phyloP scores from a whole-genome alignment of 805 yeast genomes.

The Metschnikowia similis region DNA sequence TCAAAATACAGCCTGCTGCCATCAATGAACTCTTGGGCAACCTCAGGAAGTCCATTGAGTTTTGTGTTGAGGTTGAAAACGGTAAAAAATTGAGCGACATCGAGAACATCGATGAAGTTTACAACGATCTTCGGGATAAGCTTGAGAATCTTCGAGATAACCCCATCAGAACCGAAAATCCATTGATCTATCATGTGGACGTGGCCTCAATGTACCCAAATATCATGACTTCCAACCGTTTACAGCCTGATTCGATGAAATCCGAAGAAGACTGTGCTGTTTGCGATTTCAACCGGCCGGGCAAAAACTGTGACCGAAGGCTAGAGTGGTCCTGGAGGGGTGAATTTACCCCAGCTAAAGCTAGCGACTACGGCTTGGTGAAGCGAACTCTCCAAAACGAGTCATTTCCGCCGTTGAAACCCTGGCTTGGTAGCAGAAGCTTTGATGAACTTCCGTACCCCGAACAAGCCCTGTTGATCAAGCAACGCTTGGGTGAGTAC shows the following conservation, averaged over 20 bases:
- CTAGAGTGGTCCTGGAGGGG: constrained; percentile 99
- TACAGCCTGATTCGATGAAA: constrained; percentile 98
- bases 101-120: constrained; percentile 73
- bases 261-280: constrained; percentile 93
- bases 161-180: constrained; percentile 69
- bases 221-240: constrained; percentile 94
- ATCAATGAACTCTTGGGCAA: constrained; percentile 74
- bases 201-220: constrained; percentile 99
- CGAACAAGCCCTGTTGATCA: constrained; percentile 73
- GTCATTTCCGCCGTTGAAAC: constrained; percentile 59
- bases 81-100: constrained; percentile 71
- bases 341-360: constrained; percentile 85
- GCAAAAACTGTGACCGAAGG: constrained; percentile 86
- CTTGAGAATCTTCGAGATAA: constrained; percentile 56
- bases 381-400: constrained; percentile 79
- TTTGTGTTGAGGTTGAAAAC: constrained; percentile 80
- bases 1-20: constrained; percentile 75
- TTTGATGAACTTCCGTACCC: constrained; percentile 74
- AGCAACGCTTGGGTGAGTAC: constrained; percentile 76
- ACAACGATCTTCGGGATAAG: constrained; percentile 48
- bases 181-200: constrained; percentile 93
- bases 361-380: constrained; percentile 87
- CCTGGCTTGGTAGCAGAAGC: constrained; percentile 53
- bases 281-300: constrained; percentile 95
- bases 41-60: constrained; percentile 70